Evolutionary conservation across 2,329 filamentous ascomycete genomes (phyloP).

Genomic region (Scorias spongiosa): DNA sequence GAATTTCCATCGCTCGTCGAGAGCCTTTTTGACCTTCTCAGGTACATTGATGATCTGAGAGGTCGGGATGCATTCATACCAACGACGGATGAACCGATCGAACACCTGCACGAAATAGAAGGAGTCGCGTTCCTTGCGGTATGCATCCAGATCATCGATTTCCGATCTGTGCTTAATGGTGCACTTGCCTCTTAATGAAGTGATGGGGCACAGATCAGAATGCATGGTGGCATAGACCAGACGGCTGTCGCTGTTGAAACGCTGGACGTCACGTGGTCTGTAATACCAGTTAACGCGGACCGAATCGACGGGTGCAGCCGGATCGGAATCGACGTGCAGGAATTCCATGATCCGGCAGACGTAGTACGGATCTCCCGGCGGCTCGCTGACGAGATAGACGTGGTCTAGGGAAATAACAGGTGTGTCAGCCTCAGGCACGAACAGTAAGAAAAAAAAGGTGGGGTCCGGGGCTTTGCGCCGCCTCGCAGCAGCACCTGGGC

Average conservation of each 20-base stretch:
- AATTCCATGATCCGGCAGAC: constrained; percentile 98
- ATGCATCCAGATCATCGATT: constrained; percentile 66
- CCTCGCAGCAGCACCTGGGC: too few relatives aligned
- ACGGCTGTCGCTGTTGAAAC: constrained; percentile 79
- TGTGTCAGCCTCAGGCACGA: constrained; percentile 21
- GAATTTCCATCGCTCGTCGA: constrained; percentile 93
- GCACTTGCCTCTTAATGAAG: constrained; percentile 85
- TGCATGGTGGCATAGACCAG: constrained; percentile 96
- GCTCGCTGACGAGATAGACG: constrained; percentile 93
- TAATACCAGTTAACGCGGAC: constrained; percentile 98
- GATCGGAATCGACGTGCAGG: constrained; percentile 59
- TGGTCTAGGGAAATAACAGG: constrained; percentile 41
- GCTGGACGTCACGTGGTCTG: constrained; percentile 85
- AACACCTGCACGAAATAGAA: constrained; percentile 98
- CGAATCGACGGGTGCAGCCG: constrained; percentile 60
- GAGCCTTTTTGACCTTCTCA: constrained; percentile 81
- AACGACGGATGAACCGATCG: constrained; percentile 94
- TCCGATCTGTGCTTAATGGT: constrained; percentile 78
- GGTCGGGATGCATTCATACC: constrained; percentile 92
- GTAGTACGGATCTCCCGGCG: constrained; percentile 95
- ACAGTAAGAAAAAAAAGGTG: constrained; percentile 3
- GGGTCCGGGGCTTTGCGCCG: constrained; percentile 7
- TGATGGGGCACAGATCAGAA: constrained; percentile 85
- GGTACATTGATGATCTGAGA: constrained; percentile 91
- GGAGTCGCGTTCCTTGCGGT: constrained; percentile 67